Conservation (phyloP, 169 alveolate genomes). For the Plasmodium yoelii region DNA sequence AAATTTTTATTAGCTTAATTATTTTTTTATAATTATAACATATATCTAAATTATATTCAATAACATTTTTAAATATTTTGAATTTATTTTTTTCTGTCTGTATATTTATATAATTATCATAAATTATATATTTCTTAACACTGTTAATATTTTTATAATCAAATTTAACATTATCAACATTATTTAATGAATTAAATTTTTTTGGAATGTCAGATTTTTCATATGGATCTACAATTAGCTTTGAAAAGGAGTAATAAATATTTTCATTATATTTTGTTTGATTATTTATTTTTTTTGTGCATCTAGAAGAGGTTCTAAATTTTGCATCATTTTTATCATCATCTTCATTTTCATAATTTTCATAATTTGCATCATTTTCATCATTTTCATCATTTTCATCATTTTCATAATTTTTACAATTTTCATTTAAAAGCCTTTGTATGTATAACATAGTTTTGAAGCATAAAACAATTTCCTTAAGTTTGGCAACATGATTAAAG, state of each 20-base stretch:
- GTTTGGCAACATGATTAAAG: slow-evolving; percentile 4
- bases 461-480: not conserved
- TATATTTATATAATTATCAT: slow-evolving; percentile 38
- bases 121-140: slow-evolving; percentile 1
- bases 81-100: slow-evolving; percentile 33
- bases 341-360: too few species aligned
- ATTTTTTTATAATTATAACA: slow-evolving; percentile 12
- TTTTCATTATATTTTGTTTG: slow-evolving; percentile 24
- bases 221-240: slow-evolving; percentile 18
- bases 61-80: slow-evolving; percentile 36
- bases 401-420: too few species aligned
- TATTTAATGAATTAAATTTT: too few species aligned
- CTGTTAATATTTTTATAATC: not conserved
- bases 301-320: too few species aligned
- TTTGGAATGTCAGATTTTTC: not conserved
- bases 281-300: too few species aligned
- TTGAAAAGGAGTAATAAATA: slow-evolving; percentile 37
- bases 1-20: slow-evolving; percentile 20
- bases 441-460: slow-evolving; percentile 10
- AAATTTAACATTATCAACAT: not conserved
- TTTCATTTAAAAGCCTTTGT: slow-evolving; percentile 16
- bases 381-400: too few species aligned
- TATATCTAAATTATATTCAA: slow-evolving; percentile 20
- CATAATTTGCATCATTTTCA: too few species aligned
- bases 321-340: too few species aligned